These are phyloP conservation scores for Cucurbita ficifolia DNA, from an alignment of 306 rosid genomes.

Conservation along the genomic window DNA sequence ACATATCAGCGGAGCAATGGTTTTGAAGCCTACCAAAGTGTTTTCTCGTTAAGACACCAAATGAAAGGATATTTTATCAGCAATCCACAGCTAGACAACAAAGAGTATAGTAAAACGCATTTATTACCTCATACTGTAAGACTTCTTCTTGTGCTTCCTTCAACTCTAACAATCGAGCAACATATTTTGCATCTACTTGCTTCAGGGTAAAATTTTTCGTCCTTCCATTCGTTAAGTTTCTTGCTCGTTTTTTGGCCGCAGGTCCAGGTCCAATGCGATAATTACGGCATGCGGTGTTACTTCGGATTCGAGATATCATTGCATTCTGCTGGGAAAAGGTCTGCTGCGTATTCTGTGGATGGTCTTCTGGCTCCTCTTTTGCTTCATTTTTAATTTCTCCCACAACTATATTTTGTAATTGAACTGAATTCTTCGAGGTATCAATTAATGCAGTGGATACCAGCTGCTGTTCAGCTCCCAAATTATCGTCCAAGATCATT, in stretches of 20 bases:
- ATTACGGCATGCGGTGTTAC: conserved; percentile 48
- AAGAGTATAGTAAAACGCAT: neutral
- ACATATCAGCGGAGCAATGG: neutral
- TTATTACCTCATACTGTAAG: conserved; percentile 51
- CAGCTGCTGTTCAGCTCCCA: conserved; percentile 31
- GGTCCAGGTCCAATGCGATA: conserved; percentile 51
- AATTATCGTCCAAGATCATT: conserved; percentile 19
- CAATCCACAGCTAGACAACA: neutral
- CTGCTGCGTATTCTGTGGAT: conserved; percentile 32
- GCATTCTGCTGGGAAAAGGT: conserved; percentile 47
- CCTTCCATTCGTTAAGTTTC: conserved; percentile 39
- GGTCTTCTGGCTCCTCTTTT: conserved; percentile 30
- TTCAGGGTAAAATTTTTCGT: conserved; percentile 37
- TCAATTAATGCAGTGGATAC: conserved; percentile 30
- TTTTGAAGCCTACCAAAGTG: neutral
- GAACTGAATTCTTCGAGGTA: conserved; percentile 35
- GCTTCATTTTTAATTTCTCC: conserved; percentile 32
- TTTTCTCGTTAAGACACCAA: neutral
- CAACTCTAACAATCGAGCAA: conserved; percentile 44
- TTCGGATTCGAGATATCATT: conserved; percentile 56
- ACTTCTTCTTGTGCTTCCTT: conserved; percentile 76
- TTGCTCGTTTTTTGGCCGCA: conserved; percentile 43
- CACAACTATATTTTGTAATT: conserved; percentile 26
- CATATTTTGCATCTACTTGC: conserved; percentile 56
- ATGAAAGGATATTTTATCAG: neutral